A percentile compares a stretch with the other conserved stretches of the same genome.
Conservation (phyloP, 352 stramenopile genomes). For the Globisporangium polare region DNA sequence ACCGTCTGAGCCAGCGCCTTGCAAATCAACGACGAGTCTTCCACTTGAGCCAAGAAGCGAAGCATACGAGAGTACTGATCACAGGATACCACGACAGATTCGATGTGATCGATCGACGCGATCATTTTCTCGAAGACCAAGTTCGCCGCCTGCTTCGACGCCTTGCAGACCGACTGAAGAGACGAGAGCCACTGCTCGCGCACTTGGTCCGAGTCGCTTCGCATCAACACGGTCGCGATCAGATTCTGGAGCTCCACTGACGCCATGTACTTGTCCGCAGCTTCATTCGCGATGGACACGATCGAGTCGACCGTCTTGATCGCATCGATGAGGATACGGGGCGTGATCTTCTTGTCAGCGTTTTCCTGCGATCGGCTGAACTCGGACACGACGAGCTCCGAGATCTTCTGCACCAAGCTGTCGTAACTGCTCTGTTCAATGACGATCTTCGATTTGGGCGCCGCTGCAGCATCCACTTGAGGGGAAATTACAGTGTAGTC, state of each 20-base stretch:
- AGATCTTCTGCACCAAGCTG: conserved; percentile 70
- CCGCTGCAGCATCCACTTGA: conserved; percentile 8
- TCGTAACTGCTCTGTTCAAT: conserved; percentile 63
- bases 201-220: conserved; percentile 68
- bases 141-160: conserved; percentile 31
- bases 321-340: conserved; percentile 79
- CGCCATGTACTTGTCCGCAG: conserved; percentile 64
- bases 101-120: conserved; percentile 55
- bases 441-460: conserved; percentile 39
- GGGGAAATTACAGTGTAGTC: conserved; percentile 17
- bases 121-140: conserved; percentile 72
- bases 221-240: conserved; percentile 56
- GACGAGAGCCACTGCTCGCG: conserved; percentile 84
- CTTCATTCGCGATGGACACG: conserved; percentile 59
- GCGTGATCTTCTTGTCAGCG: conserved; percentile 34
- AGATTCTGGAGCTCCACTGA: conserved; percentile 34
- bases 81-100: conserved; percentile 51
- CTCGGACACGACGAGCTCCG: conserved; percentile 73
- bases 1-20: conserved; percentile 48
- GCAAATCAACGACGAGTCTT: conserved; percentile 44
- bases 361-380: conserved; percentile 41
- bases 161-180: conserved; percentile 66
- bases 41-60: conserved; percentile 62
- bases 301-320: conserved; percentile 83
- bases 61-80: conserved; percentile 76